These are phyloP conservation scores for Leccinum pellstonianum DNA, from an alignment of 768 basidiomycete genomes.

Conservation along the genomic window DNA sequence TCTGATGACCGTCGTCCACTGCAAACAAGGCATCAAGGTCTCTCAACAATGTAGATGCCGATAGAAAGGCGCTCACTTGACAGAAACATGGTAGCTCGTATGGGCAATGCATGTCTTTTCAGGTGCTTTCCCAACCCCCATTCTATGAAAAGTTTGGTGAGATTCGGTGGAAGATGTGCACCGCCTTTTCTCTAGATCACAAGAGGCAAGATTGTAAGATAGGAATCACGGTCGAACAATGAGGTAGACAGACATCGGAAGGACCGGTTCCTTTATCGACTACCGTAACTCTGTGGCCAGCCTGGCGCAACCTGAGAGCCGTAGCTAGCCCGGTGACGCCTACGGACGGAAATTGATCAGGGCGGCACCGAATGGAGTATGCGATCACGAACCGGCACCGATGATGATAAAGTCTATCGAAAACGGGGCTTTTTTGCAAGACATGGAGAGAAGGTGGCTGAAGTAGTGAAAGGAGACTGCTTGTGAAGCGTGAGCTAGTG, in stretches of 20 bases:
- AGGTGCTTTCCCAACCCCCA: slow-evolving; percentile 56
- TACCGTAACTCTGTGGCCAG: slow-evolving; percentile 60
- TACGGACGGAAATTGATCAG: slow-evolving; percentile 5
- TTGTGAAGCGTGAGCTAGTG: background rate
- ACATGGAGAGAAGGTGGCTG: slow-evolving; percentile 12
- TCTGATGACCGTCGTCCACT: slow-evolving; percentile 44
- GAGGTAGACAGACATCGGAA: slow-evolving; percentile 33
- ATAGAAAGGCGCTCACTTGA: slow-evolving; percentile 18
- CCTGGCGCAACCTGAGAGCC: slow-evolving; percentile 54
- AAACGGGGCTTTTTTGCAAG: slow-evolving; percentile 24
- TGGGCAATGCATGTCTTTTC: slow-evolving; percentile 30
- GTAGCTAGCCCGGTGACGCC: slow-evolving; percentile 56
- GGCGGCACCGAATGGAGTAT: background rate
- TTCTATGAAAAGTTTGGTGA: slow-evolving; percentile 53
- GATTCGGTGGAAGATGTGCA: slow-evolving; percentile 55
- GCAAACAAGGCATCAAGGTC: slow-evolving; percentile 10
- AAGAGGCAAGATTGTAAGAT: background rate
- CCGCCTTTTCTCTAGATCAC: slow-evolving; percentile 37
- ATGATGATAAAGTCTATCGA: slow-evolving; percentile 33
- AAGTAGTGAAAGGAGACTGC: background rate
- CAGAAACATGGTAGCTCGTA: slow-evolving; percentile 26
- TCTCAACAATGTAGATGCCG: background rate
- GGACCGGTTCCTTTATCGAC: slow-evolving; percentile 51
- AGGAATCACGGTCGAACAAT: background rate
- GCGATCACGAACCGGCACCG: slow-evolving; percentile 27